These are phyloP conservation scores for Candida gorgasii DNA, from an alignment of 805 yeast species.

Conservation along the genomic window DNA sequence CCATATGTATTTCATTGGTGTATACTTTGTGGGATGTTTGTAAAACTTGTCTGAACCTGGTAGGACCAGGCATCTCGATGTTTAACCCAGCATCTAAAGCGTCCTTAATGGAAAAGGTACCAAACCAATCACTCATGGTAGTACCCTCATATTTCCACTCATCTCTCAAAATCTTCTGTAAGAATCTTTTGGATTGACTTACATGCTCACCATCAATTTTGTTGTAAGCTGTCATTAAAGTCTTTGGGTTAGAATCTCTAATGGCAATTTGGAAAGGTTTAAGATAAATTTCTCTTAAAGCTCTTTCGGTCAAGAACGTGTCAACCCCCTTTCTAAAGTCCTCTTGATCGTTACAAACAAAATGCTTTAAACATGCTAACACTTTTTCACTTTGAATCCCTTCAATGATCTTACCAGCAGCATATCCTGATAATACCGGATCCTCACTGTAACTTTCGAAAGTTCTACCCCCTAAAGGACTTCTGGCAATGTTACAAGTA, in stretches of 20 bases:
- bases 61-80: slow-evolving; percentile 69
- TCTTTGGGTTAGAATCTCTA: slow-evolving; percentile 50
- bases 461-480: slow-evolving; percentile 62
- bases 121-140: slow-evolving; percentile 66
- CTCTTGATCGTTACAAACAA: slow-evolving; percentile 63
- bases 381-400: slow-evolving; percentile 57
- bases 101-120: slow-evolving; percentile 49
- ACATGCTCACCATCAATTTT: slow-evolving; percentile 62
- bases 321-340: slow-evolving; percentile 51
- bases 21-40: slow-evolving; percentile 43
- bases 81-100: slow-evolving; percentile 58
- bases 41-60: slow-evolving; percentile 44
- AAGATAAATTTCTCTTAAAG: slow-evolving; percentile 64
- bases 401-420: slow-evolving; percentile 49
- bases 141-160: slow-evolving; percentile 63
- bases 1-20: slow-evolving; percentile 40
- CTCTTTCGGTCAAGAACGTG: slow-evolving; percentile 55
- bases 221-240: slow-evolving; percentile 65
- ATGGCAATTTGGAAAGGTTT: slow-evolving; percentile 64
- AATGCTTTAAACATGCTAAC: slow-evolving; percentile 62
- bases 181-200: slow-evolving; percentile 44
- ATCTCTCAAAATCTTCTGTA: slow-evolving; percentile 48
- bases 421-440: slow-evolving; percentile 49
- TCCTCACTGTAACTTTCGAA: slow-evolving; percentile 66
- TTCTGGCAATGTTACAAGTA: slow-evolving; percentile 52